phyloP scores from a whole-genome alignment of 1,284 basidiomycete species.

The Athelia sp. region DNA sequence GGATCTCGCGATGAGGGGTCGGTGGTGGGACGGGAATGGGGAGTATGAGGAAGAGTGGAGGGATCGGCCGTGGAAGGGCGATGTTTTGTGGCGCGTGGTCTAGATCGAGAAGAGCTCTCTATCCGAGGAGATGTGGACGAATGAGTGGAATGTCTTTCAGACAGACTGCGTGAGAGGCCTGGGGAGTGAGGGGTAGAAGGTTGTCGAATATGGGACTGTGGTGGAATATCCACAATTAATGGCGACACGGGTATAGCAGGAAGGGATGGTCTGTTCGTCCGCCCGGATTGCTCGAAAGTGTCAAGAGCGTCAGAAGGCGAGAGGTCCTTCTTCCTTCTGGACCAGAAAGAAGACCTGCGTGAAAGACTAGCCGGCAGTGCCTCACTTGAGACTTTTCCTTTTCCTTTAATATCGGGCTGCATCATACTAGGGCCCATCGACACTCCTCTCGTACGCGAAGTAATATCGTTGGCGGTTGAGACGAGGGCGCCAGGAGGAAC shows the following conservation, averaged over 20 bases:
- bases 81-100: constrained; percentile 3
- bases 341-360: constrained; percentile 55
- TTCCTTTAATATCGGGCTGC: constrained; percentile 37
- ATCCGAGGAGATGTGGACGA: constrained; percentile 14
- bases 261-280: constrained; percentile 31
- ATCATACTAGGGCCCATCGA: constrained; percentile 39
- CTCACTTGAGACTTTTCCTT: constrained; percentile 31
- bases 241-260: constrained; percentile 48
- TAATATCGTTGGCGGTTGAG: too few species aligned
- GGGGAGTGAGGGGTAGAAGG: constrained; percentile 24
- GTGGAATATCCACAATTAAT: constrained; percentile 36
- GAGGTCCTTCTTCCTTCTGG: constrained; percentile 23
- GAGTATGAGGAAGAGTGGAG: constrained; percentile 11
- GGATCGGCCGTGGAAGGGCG: constrained; percentile 17
- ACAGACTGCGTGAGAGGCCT: constrained; percentile 46
- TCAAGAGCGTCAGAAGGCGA: constrained; percentile 5
- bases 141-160: constrained; percentile 33
- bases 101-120: constrained; percentile 7
- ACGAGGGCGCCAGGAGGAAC: constrained; percentile 1
- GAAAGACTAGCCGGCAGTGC: constrained; percentile 32
- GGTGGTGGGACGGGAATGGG: constrained; percentile 25
- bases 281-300: constrained; percentile 14
- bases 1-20: constrained; percentile 19
- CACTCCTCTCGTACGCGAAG: constrained; percentile 31
- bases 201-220: constrained; percentile 19